Evolutionary conservation across 2,329 filamentous ascomycete genomes (phyloP).

Genomic region (Aspergillus tubingensis): DNA sequence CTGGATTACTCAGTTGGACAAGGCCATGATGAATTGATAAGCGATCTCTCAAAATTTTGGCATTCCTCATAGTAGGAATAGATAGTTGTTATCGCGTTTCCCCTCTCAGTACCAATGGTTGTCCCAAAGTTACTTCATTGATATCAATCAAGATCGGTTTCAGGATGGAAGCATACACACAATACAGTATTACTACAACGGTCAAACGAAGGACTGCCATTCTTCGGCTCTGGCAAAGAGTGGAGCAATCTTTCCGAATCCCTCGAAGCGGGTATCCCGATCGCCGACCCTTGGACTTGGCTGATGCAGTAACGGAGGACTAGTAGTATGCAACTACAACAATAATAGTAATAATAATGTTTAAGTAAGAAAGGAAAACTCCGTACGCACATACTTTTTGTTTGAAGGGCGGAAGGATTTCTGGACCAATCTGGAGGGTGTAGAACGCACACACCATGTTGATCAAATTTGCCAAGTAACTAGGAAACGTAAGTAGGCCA

Average conservation of each 20-base stretch:
- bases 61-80: not conserved
- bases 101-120: constrained; percentile 5
- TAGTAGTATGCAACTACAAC: constrained; percentile 7
- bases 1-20: constrained; percentile 4
- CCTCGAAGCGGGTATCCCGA: constrained; percentile 18
- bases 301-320: constrained; percentile 9
- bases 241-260: constrained; percentile 15
- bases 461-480: constrained; percentile 2
- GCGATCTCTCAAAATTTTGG: constrained; percentile 2
- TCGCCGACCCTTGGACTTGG: constrained; percentile 15
- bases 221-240: constrained; percentile 17
- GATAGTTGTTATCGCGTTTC: no score
- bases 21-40: constrained; percentile 3
- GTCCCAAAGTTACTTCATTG: constrained; percentile 6
- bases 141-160: constrained; percentile 12
- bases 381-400: not conserved
- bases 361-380: not conserved
- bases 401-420: not conserved
- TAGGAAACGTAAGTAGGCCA: not conserved
- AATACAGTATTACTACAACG: constrained; percentile 4
- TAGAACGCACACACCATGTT: constrained; percentile 9
- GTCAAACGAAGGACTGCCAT: constrained; percentile 15
- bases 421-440: not conserved
- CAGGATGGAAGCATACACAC: constrained; percentile 10
- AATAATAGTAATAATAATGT: constrained; percentile 3